A percentile compares a stretch with the other conserved stretches of the same genome.
These are phyloP conservation scores for Monosporascus cannonballus DNA, from an alignment of 2,329 filamentous ascomycete species.

Conservation along the genomic window DNA sequence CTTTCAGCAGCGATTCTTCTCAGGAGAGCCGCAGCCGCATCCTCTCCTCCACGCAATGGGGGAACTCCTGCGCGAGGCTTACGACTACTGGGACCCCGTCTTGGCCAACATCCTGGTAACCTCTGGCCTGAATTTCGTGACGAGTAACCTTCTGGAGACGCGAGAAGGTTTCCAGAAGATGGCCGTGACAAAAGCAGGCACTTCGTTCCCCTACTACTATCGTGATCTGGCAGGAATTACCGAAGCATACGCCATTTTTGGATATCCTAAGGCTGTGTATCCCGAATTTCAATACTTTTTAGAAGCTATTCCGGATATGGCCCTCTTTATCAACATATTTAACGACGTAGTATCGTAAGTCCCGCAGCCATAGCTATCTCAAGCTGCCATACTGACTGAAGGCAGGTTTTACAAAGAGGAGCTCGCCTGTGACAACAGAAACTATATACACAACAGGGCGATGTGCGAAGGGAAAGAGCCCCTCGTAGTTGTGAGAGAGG, in stretches of 20 bases:
- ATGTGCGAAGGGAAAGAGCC: slow-evolving; percentile 3
- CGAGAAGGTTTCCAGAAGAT: slow-evolving; percentile 14
- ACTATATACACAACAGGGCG: slow-evolving; percentile 14
- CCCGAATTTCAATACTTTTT: slow-evolving; percentile 11
- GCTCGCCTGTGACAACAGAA: slow-evolving; percentile 11
- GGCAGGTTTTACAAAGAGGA: slow-evolving; percentile 17
- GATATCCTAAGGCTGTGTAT: slow-evolving; percentile 13
- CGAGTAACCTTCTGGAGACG: slow-evolving; percentile 14
- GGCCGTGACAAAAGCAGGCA: slow-evolving; percentile 7
- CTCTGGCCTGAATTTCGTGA: slow-evolving; percentile 15
- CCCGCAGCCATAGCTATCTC: not conserved
- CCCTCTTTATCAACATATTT: slow-evolving; percentile 14
- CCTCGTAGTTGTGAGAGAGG: slow-evolving; percentile 6
- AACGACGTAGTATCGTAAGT: slow-evolving; percentile 19
- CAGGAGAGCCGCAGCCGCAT: slow-evolving; percentile 12
- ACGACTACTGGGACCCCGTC: slow-evolving; percentile 13
- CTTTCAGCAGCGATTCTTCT: slow-evolving; percentile 13
- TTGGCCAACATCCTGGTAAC: slow-evolving; percentile 11
- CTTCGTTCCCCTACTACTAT: slow-evolving; percentile 14
- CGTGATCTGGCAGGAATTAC: slow-evolving; percentile 15
- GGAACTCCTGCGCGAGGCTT: slow-evolving; percentile 9
- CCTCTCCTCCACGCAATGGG: slow-evolving; percentile 10
- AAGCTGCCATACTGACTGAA: not conserved
- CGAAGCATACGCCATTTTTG: slow-evolving; percentile 15
- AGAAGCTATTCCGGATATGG: slow-evolving; percentile 18